Evolutionary conservation across 2,329 filamentous ascomycete species (phyloP), one percentile per base, ranked within the genome.

Genomic region (Phyllosticta citribraziliensis): DNA sequence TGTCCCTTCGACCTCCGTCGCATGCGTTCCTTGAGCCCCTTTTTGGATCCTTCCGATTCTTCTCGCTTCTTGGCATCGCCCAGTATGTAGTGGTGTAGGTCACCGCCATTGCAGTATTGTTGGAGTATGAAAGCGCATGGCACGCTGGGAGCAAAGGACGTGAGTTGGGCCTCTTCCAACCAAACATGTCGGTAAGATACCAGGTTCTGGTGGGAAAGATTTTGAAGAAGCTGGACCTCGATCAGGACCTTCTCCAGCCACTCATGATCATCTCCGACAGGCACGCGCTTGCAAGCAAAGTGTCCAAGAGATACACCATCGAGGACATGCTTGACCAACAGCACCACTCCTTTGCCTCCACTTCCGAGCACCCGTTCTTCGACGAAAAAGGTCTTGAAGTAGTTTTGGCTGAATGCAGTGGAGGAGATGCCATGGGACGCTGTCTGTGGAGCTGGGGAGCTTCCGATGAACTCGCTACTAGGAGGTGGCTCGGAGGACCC

Each of bases 161-260:
- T 93, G 58, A 96, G 84, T 66, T 88, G 84, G 58, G 88, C 87
- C 72, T 97, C 88, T 73, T 99, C 93, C 17, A 99, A 81, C 94
- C 94, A 99, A 33, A 96, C 94, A 75, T 97, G 94, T 6, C 93
- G 88, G 72, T 99, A 99, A 0, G 92, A 96, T 0, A 99, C 94
- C 9, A 99, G 80, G 65, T 99, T 99, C 62, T 92, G 89, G 70
- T 99, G 94, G 0, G 91, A 94, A 3, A 99, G 83, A 67, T 90
- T 89, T 67, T 96, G 91, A 24, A 99, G 82, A 24, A 97, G 80
- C 74, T 96, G 91, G 2, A 99, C 95, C 74, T 99, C 94, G 54
- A 94, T 83, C 57, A 99, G 79, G 2, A 97, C 87, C 75, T 97
- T 97, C 73, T 96, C 91, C 14, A 99, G 79, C 95, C 94, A 97